Conservation (phyloP, 164 flowering plant genomes). For the Chimonanthus praecox region DNA sequence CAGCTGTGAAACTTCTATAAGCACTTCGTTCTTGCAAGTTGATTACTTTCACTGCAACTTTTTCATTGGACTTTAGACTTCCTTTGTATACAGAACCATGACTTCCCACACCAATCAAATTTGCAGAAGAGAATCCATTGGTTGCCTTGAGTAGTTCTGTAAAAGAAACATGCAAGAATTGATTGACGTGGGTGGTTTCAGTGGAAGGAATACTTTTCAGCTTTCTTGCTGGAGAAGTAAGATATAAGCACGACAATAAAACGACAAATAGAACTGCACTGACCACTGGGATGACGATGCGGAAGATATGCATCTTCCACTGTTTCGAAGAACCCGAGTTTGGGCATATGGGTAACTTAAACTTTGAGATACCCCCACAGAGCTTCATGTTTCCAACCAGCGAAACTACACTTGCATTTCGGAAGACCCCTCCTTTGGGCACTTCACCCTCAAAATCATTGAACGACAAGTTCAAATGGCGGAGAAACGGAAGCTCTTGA, state of each 20-base stretch:
- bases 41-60: constrained; percentile 36
- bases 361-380: constrained; percentile 9
- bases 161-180: constrained; percentile 17
- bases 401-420: constrained; percentile 20
- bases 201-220: neutral
- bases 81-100: constrained; percentile 35
- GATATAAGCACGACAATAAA: neutral
- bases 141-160: constrained; percentile 27
- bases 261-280: neutral
- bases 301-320: neutral
- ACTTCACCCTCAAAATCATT: constrained; percentile 17
- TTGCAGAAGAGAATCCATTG: constrained; percentile 23
- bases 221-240: constrained; percentile 1
- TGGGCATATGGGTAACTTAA: constrained; percentile 12
- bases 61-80: constrained; percentile 1
- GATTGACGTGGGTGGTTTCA: neutral
- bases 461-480: constrained; percentile 11
- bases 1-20: constrained; percentile 30
- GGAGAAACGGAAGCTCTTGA: neutral
- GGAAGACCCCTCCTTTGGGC: constrained; percentile 13
- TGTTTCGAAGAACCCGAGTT: neutral
- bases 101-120: constrained; percentile 32
- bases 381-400: constrained; percentile 7
- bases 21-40: constrained; percentile 24
- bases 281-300: constrained; percentile 2